Conservation (phyloP, 176 grass and related monocot species). For the Cenchrus americanus region DNA sequence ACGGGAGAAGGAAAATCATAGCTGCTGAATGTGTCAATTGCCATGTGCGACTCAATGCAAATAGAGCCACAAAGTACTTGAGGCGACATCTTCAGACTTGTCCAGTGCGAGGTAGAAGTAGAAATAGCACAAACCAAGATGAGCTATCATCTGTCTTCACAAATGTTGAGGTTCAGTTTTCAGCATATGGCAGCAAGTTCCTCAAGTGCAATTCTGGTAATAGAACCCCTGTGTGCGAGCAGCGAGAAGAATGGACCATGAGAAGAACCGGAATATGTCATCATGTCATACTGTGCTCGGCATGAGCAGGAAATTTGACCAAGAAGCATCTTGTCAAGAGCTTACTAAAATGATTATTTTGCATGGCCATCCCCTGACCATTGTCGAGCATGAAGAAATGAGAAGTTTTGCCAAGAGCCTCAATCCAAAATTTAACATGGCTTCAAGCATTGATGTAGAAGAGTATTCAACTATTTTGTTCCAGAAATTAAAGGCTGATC, state of each 20-base stretch:
- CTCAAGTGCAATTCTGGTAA: conserved; percentile 11
- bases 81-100: conserved; percentile 46
- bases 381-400: conserved; percentile 64
- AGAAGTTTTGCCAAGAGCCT: conserved; percentile 52
- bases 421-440: conserved; percentile 56
- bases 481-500: conserved; percentile 56
- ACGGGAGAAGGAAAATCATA: conserved; percentile 34
- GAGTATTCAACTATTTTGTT: conserved; percentile 54
- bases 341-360: conserved; percentile 49
- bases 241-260: neutral
- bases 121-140: conserved; percentile 34
- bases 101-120: conserved; percentile 30
- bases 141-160: conserved; percentile 57
- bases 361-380: conserved; percentile 47
- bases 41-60: conserved; percentile 50
- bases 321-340: conserved; percentile 52
- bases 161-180: conserved; percentile 63
- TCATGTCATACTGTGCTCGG: conserved; percentile 20
- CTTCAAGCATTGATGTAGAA: conserved; percentile 50
- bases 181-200: conserved; percentile 54
- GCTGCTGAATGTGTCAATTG: conserved; percentile 54
- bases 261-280: conserved; percentile 23
- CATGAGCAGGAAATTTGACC: conserved; percentile 40
- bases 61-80: conserved; percentile 49
- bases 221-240: conserved; percentile 36